Conservation (phyloP, 2,329 filamentous ascomycete genomes). For the Cladosporium sp. region DNA sequence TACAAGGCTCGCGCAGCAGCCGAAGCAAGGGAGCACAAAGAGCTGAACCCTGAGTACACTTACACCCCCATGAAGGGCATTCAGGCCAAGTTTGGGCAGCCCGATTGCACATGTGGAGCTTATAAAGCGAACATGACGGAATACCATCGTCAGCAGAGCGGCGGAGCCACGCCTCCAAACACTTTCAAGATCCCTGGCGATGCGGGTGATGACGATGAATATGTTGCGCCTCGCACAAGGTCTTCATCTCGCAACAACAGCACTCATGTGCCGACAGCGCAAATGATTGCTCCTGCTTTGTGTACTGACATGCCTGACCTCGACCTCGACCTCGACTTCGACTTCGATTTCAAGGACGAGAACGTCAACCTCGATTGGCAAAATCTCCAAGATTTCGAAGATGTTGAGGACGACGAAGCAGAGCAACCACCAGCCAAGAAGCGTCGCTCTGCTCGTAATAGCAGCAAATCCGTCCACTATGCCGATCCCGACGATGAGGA, state of each 20-base stretch:
- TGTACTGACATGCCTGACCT: neutral
- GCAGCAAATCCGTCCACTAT: slow-evolving; percentile 5
- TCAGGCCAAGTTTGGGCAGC: slow-evolving; percentile 10
- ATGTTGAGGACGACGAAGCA: neutral
- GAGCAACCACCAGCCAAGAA: neutral
- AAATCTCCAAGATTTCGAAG: no score
- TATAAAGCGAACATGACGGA: slow-evolving; percentile 11
- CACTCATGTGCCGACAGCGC: neutral
- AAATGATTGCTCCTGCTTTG: neutral
- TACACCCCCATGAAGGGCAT: slow-evolving; percentile 8
- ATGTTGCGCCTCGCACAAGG: neutral
- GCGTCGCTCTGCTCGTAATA: neutral
- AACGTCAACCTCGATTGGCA: no score
- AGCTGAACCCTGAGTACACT: slow-evolving; percentile 11
- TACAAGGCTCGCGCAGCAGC: slow-evolving; percentile 1
- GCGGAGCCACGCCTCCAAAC: neutral
- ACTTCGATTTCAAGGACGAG: no score
- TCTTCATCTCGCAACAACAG: neutral
- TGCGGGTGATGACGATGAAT: neutral
- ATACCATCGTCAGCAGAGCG: neutral
- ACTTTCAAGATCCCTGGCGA: neutral
- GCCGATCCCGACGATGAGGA: neutral
- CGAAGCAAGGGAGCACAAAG: slow-evolving; percentile 7
- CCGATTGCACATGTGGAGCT: slow-evolving; percentile 16
- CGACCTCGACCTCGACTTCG: neutral